A percentile compares a stretch with the other conserved stretches of the same genome.
phyloP scores from a whole-genome alignment of 148 eudicot species.

The Rhododendron griersonianum region DNA sequence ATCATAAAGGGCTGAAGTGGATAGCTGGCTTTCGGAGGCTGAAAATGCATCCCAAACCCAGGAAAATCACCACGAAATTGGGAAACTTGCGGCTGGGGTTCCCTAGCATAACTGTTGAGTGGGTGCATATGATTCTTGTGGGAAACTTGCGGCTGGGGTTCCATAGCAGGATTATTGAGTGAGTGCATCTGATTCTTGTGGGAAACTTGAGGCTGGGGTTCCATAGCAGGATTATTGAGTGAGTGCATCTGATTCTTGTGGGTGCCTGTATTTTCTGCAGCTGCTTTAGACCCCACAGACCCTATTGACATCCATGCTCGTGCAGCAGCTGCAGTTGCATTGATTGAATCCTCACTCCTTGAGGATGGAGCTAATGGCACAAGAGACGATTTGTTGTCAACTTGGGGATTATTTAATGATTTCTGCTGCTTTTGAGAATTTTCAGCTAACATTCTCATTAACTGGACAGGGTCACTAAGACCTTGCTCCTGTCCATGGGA shows the following conservation, averaged over 20 bases:
- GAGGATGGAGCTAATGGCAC: constrained; percentile 31
- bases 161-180: constrained; percentile 34
- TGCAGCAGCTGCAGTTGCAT: constrained; percentile 76
- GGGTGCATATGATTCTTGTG: constrained; percentile 52
- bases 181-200: constrained; percentile 52
- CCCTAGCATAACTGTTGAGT: constrained; percentile 32
- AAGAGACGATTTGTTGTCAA: constrained; percentile 18
- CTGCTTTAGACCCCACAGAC: constrained; percentile 50
- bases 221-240: constrained; percentile 33
- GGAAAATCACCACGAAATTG: constrained; percentile 48
- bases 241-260: constrained; percentile 52
- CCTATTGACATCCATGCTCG: constrained; percentile 86
- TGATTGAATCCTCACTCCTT: constrained; percentile 41
- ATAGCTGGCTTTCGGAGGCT: constrained; percentile 38
- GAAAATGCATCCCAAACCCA: constrained; percentile 37
- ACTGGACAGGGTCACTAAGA: constrained; percentile 80
- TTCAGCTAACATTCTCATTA: constrained; percentile 74
- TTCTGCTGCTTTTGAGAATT: constrained; percentile 65
- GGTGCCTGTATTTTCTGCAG: constrained; percentile 33
- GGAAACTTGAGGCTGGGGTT: constrained; percentile 42
- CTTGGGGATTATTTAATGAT: constrained; percentile 23
- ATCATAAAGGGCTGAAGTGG: constrained; percentile 47
- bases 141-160: constrained; percentile 42
- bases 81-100: constrained; percentile 48
- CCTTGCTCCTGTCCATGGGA: constrained; percentile 54